A percentile compares a stretch with the other conserved stretches of the same genome.
phyloP scores from a whole-genome alignment of 257 asterid genomes.

The Nicotiana benthamiana region DNA sequence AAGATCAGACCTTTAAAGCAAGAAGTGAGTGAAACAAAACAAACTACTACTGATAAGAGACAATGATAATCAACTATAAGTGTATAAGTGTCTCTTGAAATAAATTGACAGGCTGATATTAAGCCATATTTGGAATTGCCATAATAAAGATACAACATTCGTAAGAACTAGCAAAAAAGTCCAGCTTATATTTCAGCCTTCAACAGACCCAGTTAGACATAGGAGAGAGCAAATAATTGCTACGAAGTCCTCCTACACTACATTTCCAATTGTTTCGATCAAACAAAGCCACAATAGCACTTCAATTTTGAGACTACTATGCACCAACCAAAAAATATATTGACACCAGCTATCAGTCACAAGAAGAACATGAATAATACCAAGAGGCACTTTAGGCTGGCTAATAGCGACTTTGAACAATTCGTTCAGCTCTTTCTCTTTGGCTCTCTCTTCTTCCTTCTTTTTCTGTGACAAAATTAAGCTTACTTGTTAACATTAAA shows the following conservation, averaged over 20 bases:
- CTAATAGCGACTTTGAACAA: constrained; percentile 75
- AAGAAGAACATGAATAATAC: constrained; percentile 24
- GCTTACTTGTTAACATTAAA: constrained; percentile 6
- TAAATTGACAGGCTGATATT: not conserved
- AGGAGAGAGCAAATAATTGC: not conserved
- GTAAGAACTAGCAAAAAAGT: not conserved
- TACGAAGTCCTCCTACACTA: not conserved
- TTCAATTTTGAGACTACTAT: not conserved
- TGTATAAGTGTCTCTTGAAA: not conserved
- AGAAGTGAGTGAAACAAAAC: not conserved
- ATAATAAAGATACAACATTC: not conserved
- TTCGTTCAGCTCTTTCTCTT: constrained; percentile 83
- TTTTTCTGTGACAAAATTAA: constrained; percentile 56
- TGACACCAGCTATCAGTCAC: not conserved
- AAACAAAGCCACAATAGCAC: not conserved
- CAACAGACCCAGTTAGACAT: not conserved
- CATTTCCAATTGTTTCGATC: not conserved
- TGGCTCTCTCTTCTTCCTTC: constrained; percentile 91
- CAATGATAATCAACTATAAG: not conserved
- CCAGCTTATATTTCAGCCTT: not conserved
- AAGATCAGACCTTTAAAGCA: not conserved
- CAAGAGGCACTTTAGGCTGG: constrained; percentile 95
- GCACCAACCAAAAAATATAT: not conserved
- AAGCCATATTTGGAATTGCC: not conserved
- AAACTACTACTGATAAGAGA: not conserved